Base-by-base conservation (phyloP, 495 filamentous ascomycete species). In the Chaetomidium leptoderma region DNA sequence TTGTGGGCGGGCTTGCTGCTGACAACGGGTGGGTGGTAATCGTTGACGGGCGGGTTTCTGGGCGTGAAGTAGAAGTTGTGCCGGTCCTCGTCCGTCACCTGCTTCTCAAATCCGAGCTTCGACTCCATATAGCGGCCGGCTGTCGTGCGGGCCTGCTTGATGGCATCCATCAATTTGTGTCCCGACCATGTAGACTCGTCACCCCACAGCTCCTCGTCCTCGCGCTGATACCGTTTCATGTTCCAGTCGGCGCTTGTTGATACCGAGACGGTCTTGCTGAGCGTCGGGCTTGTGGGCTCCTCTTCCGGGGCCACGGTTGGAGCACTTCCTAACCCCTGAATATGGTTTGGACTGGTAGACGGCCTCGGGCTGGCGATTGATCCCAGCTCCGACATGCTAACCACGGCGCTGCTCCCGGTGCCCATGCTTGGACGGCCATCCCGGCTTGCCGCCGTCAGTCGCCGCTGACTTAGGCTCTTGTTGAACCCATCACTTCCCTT, bases 191-290 rank as follows among this genome's bases (percentile, higher is more conserved):
- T 65, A 21, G 66, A 44, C 23, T 79, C 74, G 27, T 68, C 57
- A 19, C 89, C 87, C 90, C 90, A 93, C 16, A 92, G 78, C 40
- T 84, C 82, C 68, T 96, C 90, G 62, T 96, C 90, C 63, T 91
- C 87, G 33, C 91, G 80, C 67, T 96, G 89, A 67, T 91, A 88
- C 37, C 86, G 82, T 72, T 82, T 83, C 32, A 77, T 75, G 62
- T 90, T 90, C 84, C 83, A 91, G 51, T 83, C 81, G 45, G 85
- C 84, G 11, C 60, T 48, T 1, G 69, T 67, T 16, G 65, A 64
- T 32, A 65, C 57, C 55, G 69, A 63, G 35, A 65, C 61, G 14
- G 65, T 64, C 50, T 66, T 63, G 66, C 67, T 73, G 30, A 65
- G 57, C 7, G 62, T 64, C 21, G 62, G 59, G 49, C 66, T 68